Base-by-base conservation (phyloP, 2,329 filamentous ascomycete genomes). In the Leptographium galeiforme region DNA sequence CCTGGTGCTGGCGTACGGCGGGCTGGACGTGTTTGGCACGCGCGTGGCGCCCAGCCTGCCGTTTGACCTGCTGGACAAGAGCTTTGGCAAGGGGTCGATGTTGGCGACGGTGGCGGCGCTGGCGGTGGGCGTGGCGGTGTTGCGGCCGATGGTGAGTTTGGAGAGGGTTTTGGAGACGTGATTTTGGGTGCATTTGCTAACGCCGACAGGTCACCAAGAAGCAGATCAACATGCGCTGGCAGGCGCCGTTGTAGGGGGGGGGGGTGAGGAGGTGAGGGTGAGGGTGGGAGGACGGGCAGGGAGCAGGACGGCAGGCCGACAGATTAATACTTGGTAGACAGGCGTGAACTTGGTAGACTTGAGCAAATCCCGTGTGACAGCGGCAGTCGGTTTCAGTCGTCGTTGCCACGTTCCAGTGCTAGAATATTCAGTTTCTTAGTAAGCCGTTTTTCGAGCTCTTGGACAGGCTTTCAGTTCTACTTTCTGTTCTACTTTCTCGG, bases 31-130 rank as follows among this genome's bases (percentile, higher is more conserved):
- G 2, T 98, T 94, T 60, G 89, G 87, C 14, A 91, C 89, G 1
- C 76, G 89, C 51, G 79, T 94, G 12, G 81, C 85, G n/a, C 93
- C 93, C 1, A 95, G 89, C 67, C 82, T 86, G 61, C 79, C 86
- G 16, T 98, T 98, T 67, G 93, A 98, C 70, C 81, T 97, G 44
- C 72, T 98, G 16, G 93, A 89, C 57, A 93, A 89, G 69, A 87
- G 88, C 2, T 98, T 98, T 68, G 93, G 91, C 66, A 96, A 95
- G 73, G 65, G 89, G 53, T 86, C 89, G 61, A 79, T 98, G 63
- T 67, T 96, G 40, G 75, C 79, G 16, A 98, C 93, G 1, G 89
- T 98, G 40, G 73, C 85, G 43, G 91, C 88, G 18, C 74, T 97
- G 60, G 79, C 79, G 47, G 75, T 79, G 41, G 89, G 89, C 47